Percentiles rank a stretch among this genome's conserved stretches.
phyloP scores from a whole-genome alignment of 2,329 filamentous ascomycete genomes.

The Spiromastix sp. region DNA sequence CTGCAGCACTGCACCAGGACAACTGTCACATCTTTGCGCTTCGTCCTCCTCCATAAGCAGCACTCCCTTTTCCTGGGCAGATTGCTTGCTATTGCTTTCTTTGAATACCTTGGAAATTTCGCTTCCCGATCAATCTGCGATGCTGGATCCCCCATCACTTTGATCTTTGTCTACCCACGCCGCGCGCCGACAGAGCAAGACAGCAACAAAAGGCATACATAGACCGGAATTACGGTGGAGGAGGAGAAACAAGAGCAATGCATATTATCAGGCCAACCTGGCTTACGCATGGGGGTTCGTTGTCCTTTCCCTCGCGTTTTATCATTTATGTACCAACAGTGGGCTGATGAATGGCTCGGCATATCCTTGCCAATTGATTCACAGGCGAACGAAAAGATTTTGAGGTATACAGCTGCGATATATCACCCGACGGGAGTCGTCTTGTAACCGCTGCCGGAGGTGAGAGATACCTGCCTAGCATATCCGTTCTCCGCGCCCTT shows the following conservation, averaged over 20 bases:
- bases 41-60: no score
- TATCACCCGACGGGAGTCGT: conserved; percentile 86
- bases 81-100: no score
- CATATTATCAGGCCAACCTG: conserved; percentile 89
- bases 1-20: no score
- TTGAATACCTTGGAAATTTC: no score
- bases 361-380: conserved; percentile 6
- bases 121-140: no score
- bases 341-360: neutral
- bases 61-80: no score
- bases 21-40: no score
- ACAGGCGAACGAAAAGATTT: conserved; percentile 93
- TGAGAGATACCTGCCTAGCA: conserved; percentile 32
- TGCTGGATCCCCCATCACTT: no score
- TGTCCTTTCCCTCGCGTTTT: conserved; percentile 13
- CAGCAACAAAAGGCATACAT: no score
- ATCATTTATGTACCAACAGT: neutral
- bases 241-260: conserved; percentile 40
- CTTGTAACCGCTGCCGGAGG: conserved; percentile 90
- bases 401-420: conserved; percentile 96
- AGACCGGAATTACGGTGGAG: neutral
- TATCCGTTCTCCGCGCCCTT: conserved; percentile 7
- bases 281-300: conserved; percentile 80
- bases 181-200: no score
- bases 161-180: no score